Evolutionary conservation across 1,284 basidiomycete species (phyloP), one percentile per base, ranked within the genome.

Genomic region (Heterobasidion occidentale): DNA sequence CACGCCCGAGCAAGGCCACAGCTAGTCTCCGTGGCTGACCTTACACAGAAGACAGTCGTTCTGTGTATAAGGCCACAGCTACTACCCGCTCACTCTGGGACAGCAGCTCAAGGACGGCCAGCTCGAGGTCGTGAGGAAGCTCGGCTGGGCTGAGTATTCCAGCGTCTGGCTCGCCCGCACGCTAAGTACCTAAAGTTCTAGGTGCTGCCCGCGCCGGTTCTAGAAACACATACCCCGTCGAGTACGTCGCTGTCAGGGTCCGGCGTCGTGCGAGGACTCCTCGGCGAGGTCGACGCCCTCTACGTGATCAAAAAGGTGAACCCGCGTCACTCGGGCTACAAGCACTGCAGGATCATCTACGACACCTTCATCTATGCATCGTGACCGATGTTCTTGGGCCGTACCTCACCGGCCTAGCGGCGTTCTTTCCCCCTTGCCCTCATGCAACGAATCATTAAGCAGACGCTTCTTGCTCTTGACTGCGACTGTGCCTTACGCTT

Each of bases 321-420:
- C 19, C 52, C 52, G 33, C 19, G 17, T n/a, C 52, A 53, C 33
- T 17, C 52, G 44, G 52, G 52, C 36, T 53, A 53, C 52, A 42
- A 45, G 20, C 52, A 53, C 52, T 53, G 52, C 19, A 36, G 46
- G 36, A 15, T 46, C n/a, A 12, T 46, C 15, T 46, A 12, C 45
- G 45, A 46, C 20, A 12, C 45, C 45, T 15, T 45, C 14, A 45
- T 45, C 4, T 15, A 12, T 46, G n/a, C 20, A 17, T 46, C 20
- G n/a, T 46, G 45, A 0, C 11, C 9, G 9, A 20, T 20, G 7
- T 17, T 46, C 45, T 46, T 46, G 45, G 4, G 6, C 5, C 27
- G 27, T 4, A 27, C 27, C 4, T 5, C 27, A 27, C 27, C 27
- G 27, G 27, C 27, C 4, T 5, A 27, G 27, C 27, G 5, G 27